These are phyloP conservation scores for Ganoderma meredithae DNA, from an alignment of 1,284 basidiomycete genomes.

Conservation along the genomic window DNA sequence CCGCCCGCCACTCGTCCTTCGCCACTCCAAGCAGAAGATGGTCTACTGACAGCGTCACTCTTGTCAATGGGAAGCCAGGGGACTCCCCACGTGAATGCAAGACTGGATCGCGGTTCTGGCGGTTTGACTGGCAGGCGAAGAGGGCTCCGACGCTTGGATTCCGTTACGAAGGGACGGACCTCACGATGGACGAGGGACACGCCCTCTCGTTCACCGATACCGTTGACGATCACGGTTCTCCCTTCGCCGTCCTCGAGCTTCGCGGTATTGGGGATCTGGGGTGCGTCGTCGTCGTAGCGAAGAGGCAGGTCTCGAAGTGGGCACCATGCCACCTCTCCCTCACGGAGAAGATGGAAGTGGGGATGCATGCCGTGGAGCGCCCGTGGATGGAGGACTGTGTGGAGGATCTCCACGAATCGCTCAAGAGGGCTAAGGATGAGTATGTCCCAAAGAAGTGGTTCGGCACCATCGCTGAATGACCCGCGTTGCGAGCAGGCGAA, in stretches of 20 bases:
- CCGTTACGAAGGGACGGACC: constrained; percentile 30
- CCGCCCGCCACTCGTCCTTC: constrained; percentile 1
- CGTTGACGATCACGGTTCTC: constrained; percentile 27
- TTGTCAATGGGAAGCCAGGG: background rate
- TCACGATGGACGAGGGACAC: constrained; percentile 26
- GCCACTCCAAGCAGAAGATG: constrained; percentile 1
- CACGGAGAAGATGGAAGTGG: constrained; percentile 23
- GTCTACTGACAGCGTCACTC: background rate
- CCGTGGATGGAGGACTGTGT: background rate
- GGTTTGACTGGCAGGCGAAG: constrained; percentile 29
- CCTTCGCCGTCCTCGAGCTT: constrained; percentile 29
- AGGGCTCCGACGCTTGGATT: constrained; percentile 28
- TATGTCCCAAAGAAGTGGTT: background rate
- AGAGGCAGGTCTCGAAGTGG: constrained; percentile 21
- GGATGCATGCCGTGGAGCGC: constrained; percentile 18
- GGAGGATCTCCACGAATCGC: background rate
- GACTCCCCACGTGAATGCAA: background rate
- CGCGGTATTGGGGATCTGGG: constrained; percentile 14
- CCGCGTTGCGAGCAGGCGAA: background rate
- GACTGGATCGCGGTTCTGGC: constrained; percentile 19
- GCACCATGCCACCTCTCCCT: constrained; percentile 24
- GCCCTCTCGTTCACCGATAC: constrained; percentile 26
- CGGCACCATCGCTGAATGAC: constrained; percentile 7
- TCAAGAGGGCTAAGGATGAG: background rate
- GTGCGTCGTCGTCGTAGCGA: constrained; percentile 26